Evolutionary conservation across 1,284 basidiomycete species (phyloP).

Genomic region (Cerioporus squamosus): DNA sequence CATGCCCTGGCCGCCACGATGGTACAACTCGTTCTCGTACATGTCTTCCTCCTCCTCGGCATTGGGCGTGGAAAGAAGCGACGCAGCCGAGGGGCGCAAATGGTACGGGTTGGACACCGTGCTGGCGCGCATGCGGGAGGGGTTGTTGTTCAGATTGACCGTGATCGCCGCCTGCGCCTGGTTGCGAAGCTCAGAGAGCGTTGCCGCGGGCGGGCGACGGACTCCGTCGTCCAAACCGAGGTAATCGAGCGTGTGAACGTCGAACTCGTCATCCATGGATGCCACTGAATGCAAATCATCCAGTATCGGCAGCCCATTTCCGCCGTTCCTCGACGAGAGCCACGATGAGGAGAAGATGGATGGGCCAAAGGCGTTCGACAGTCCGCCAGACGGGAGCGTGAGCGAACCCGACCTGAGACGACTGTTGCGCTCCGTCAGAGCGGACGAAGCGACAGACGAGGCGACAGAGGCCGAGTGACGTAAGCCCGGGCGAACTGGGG

Average conservation of each 20-base stretch:
- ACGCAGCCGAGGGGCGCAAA: conserved; percentile 59
- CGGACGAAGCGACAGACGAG: conserved; percentile 62
- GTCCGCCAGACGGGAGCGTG: conserved; percentile 65
- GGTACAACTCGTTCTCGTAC: conserved; percentile 66
- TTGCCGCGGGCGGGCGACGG: conserved; percentile 75
- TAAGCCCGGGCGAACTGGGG: conserved; percentile 66
- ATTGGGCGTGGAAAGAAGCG: conserved; percentile 63
- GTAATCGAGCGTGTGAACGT: conserved; percentile 93
- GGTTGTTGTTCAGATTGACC: conserved; percentile 72
- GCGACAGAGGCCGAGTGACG: conserved; percentile 78
- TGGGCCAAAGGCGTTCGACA: conserved; percentile 87
- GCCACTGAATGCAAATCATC: conserved; percentile 82
- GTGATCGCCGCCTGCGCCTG: conserved; percentile 90
- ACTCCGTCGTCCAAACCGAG: conserved; percentile 85
- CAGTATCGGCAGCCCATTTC: conserved; percentile 62
- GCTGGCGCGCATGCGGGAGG: conserved; percentile 82
- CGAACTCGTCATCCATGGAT: conserved; percentile 86
- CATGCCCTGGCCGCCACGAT: conserved; percentile 38
- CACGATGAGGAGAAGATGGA: conserved; percentile 89
- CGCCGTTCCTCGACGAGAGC: conserved; percentile 69
- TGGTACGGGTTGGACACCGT: conserved; percentile 88
- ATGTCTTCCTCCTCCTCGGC: conserved; percentile 73
- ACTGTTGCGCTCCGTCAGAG: conserved; percentile 69
- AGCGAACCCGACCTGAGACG: conserved; percentile 90
- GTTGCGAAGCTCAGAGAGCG: conserved; percentile 81